phyloP scores from a whole-genome alignment of 2,329 filamentous ascomycete genomes.

The Stachybotrys chlorohalonatus region DNA sequence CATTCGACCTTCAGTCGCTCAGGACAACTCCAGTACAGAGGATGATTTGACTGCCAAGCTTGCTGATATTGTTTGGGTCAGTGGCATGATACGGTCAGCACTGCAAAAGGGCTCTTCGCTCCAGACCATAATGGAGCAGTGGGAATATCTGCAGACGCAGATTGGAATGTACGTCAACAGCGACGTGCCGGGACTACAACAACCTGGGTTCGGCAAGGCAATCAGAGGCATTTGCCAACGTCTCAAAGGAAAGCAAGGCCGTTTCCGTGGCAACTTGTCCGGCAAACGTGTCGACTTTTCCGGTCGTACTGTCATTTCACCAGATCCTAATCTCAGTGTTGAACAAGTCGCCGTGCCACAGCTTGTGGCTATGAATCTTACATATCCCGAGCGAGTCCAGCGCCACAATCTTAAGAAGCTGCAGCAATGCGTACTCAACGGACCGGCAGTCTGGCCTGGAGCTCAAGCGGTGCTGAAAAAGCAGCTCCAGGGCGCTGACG shows the following conservation, averaged over 20 bases:
- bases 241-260: slow-evolving; percentile 95
- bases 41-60: slow-evolving; percentile 95
- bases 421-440: slow-evolving; percentile 63
- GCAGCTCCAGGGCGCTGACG: slow-evolving; percentile 25
- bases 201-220: slow-evolving; percentile 76
- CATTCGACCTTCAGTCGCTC: slow-evolving; percentile 86
- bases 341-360: slow-evolving; percentile 89
- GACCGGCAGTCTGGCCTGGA: slow-evolving; percentile 73
- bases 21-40: slow-evolving; percentile 88
- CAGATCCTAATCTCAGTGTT: slow-evolving; percentile 87
- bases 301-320: slow-evolving; percentile 92
- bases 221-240: slow-evolving; percentile 93
- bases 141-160: slow-evolving; percentile 93
- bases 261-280: slow-evolving; percentile 92
- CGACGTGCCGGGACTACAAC: slow-evolving; percentile 82
- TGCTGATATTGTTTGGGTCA: slow-evolving; percentile 92
- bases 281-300: slow-evolving; percentile 99
- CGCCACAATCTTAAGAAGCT: slow-evolving; percentile 80
- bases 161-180: slow-evolving; percentile 98
- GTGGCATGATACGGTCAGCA: slow-evolving; percentile 75
- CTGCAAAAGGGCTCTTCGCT: slow-evolving; percentile 77
- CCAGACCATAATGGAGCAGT: slow-evolving; percentile 91
- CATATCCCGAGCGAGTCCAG: slow-evolving; percentile 84
- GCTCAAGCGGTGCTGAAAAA: slow-evolving; percentile 75
- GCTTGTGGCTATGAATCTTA: slow-evolving; percentile 91